Conservation (phyloP, 345 rosid genomes). For the Bruguiera parviflora region DNA sequence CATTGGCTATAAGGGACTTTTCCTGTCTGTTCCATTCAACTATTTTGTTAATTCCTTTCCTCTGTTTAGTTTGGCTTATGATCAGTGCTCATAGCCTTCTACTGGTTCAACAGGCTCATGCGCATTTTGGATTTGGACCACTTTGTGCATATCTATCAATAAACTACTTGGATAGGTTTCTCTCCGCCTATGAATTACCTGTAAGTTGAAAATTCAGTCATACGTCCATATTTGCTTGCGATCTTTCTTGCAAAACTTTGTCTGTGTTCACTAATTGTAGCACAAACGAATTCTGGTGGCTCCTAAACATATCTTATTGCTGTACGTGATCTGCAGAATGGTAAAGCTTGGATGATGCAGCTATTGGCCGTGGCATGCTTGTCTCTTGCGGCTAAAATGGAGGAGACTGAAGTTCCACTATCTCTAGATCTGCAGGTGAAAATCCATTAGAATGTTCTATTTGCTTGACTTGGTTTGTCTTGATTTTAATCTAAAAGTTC, state of each 20-base stretch:
- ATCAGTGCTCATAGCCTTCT: conserved; percentile 13
- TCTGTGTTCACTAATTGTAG: not conserved
- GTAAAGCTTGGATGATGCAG: conserved; percentile 64
- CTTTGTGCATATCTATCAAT: conserved; percentile 55
- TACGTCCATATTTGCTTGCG: not conserved
- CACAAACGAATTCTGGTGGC: not conserved
- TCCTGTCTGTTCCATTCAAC: conserved; percentile 20
- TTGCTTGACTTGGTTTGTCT: not conserved
- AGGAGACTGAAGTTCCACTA: conserved; percentile 62
- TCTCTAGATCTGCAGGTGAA: conserved; percentile 64
- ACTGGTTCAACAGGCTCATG: conserved; percentile 49
- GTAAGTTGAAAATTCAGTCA: conserved; percentile 34
- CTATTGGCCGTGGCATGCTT: conserved; percentile 70
- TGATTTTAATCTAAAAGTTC: conserved; percentile 1
- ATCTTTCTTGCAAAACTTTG: not conserved
- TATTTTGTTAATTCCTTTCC: conserved; percentile 10
- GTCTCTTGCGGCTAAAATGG: conserved; percentile 75
- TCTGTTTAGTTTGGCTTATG: conserved; percentile 17
- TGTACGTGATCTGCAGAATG: conserved; percentile 41
- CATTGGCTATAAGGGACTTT: conserved; percentile 2
- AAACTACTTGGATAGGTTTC: conserved; percentile 74
- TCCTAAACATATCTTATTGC: not conserved
- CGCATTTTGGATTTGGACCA: conserved; percentile 65
- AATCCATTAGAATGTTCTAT: not conserved
- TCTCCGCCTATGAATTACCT: conserved; percentile 59